These are phyloP conservation scores for Paspalum notatum DNA, from an alignment of 176 grass and related monocot species.

Conservation along the genomic window DNA sequence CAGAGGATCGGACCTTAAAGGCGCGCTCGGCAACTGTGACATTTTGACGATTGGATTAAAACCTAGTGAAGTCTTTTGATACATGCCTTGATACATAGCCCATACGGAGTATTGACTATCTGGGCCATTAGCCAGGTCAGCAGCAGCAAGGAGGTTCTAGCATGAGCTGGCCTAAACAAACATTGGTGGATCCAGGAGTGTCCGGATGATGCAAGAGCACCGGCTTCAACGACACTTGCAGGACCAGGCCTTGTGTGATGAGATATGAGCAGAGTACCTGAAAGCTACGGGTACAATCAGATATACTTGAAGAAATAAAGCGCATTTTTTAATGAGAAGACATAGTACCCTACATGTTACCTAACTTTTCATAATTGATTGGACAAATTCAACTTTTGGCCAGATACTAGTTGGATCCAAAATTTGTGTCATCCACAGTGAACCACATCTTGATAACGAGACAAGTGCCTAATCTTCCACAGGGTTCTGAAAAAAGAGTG, in stretches of 20 bases:
- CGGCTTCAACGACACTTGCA: slow-evolving; percentile 14
- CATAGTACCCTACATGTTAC: not conserved
- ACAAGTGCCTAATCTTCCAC: not conserved
- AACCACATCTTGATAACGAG: not conserved
- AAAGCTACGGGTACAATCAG: slow-evolving; percentile 6
- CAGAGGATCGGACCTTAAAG: not conserved
- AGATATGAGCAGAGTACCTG: not conserved
- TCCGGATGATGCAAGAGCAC: slow-evolving; percentile 1
- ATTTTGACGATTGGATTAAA: not conserved
- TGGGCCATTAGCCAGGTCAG: not conserved
- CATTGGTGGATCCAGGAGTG: slow-evolving; percentile 12
- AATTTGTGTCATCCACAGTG: not conserved
- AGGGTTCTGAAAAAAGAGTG: slow-evolving; percentile 32
- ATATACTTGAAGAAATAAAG: not conserved
- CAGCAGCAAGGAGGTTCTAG: not conserved
- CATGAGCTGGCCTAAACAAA: slow-evolving; percentile 25
- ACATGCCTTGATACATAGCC: not conserved
- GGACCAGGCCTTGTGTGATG: slow-evolving; percentile 13
- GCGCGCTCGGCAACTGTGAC: not conserved
- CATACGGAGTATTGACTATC: not conserved
- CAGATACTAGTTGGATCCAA: not conserved
- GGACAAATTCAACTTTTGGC: not conserved
- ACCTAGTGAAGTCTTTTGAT: not conserved
- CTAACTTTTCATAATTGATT: not conserved
- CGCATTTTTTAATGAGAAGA: not conserved